A percentile compares a stretch with the other conserved stretches of the same genome.
These are phyloP conservation scores for Colletotrichum falcatum DNA, from an alignment of 2,329 filamentous ascomycete species.

Conservation along the genomic window DNA sequence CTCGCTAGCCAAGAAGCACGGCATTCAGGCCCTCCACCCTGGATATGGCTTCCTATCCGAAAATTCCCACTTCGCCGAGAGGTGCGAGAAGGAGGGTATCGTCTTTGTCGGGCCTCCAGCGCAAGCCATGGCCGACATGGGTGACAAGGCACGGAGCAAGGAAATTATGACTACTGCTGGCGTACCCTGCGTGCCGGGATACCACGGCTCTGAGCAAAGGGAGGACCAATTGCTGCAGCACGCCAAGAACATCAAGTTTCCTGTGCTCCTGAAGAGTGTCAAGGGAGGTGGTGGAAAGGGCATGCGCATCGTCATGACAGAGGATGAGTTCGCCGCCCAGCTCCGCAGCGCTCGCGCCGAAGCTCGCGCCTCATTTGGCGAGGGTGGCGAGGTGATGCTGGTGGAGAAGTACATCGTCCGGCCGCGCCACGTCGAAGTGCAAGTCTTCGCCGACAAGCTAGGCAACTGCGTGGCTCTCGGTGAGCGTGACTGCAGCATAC, in stretches of 20 bases:
- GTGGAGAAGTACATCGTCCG: constrained; percentile 86
- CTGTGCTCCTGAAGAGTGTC: constrained; percentile 83
- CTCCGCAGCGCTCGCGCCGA: constrained; percentile 80
- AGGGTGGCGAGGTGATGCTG: constrained; percentile 82
- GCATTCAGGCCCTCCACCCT: constrained; percentile 92
- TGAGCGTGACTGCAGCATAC: constrained; percentile 89
- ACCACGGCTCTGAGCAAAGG: constrained; percentile 89
- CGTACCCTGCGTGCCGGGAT: constrained; percentile 95
- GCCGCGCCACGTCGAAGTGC: constrained; percentile 88
- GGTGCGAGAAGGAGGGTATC: constrained; percentile 89
- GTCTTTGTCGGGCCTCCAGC: constrained; percentile 94
- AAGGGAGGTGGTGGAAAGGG: constrained; percentile 87
- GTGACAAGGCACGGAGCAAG: constrained; percentile 92
- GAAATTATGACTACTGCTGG: constrained; percentile 97
- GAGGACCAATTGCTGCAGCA: constrained; percentile 70
- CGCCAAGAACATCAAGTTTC: constrained; percentile 77
- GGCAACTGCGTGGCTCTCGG: constrained; percentile 86
- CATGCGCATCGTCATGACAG: constrained; percentile 78
- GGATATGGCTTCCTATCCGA: constrained; percentile 97
- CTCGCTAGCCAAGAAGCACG: constrained; percentile 83
- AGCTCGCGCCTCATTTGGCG: constrained; percentile 83
- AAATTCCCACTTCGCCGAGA: constrained; percentile 89
- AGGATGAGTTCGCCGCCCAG: constrained; percentile 77
- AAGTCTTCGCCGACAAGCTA: constrained; percentile 86
- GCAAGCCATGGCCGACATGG: constrained; percentile 87